Evolutionary conservation across 2,329 filamentous ascomycete genomes (phyloP).

Genomic region (Apiospora arundinis): DNA sequence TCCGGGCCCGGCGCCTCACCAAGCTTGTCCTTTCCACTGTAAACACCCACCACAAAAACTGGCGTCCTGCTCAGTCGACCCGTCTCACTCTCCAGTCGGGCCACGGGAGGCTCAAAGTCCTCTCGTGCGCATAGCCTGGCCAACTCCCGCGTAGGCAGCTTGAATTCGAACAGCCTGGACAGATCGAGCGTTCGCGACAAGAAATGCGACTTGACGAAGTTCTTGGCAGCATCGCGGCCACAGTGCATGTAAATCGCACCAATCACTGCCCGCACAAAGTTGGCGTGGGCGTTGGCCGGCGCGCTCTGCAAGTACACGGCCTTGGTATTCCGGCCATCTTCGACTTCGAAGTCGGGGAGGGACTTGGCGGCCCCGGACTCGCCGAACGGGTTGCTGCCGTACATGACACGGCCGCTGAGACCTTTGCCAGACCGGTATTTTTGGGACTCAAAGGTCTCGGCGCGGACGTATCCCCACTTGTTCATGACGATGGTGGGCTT

Average conservation of each 20-base stretch:
- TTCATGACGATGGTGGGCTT: slow-evolving; percentile 51
- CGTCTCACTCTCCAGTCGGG: slow-evolving; percentile 88
- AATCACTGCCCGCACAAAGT: slow-evolving; percentile 82
- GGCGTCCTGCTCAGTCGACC: slow-evolving; percentile 84
- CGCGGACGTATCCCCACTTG: slow-evolving; percentile 58
- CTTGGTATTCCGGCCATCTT: slow-evolving; percentile 32
- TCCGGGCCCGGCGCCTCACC: slow-evolving; percentile 86
- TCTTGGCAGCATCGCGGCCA: slow-evolving; percentile 78
- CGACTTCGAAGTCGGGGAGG: slow-evolving; percentile 32
- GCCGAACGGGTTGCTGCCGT: slow-evolving; percentile 81
- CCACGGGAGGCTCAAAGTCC: slow-evolving; percentile 86
- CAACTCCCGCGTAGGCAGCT: slow-evolving; percentile 82
- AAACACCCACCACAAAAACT: slow-evolving; percentile 94
- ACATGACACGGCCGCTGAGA: slow-evolving; percentile 77
- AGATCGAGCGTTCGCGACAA: slow-evolving; percentile 81
- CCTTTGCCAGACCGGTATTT: slow-evolving; percentile 68
- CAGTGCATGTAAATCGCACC: slow-evolving; percentile 87
- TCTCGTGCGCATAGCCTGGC: slow-evolving; percentile 84
- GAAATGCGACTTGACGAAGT: slow-evolving; percentile 85
- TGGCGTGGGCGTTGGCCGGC: slow-evolving; percentile 62
- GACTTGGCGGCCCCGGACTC: slow-evolving; percentile 52
- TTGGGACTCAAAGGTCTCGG: slow-evolving; percentile 53
- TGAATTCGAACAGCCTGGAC: slow-evolving; percentile 81
- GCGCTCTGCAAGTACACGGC: slow-evolving; percentile 33
- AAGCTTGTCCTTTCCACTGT: slow-evolving; percentile 87